phyloP scores from a whole-genome alignment of 345 rosid genomes.

The Melaleuca quinquenervia region DNA sequence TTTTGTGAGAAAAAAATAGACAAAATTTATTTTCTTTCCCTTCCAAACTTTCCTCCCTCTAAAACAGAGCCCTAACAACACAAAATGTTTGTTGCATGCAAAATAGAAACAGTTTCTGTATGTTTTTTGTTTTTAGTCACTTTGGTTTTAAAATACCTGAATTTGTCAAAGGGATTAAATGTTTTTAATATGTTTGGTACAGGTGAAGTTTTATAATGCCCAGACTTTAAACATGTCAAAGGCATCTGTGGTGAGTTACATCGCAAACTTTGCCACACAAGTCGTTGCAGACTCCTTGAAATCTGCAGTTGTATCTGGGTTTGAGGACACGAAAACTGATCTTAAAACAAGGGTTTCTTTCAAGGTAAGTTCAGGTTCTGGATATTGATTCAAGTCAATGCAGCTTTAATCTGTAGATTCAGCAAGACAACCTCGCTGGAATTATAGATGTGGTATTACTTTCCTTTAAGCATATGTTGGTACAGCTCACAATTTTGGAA shows the following conservation, averaged over 20 bases:
- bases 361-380: constrained; percentile 32
- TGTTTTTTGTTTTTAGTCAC: background rate
- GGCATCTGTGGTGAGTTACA: constrained; percentile 35
- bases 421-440: background rate
- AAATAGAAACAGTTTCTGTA: background rate
- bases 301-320: constrained; percentile 41
- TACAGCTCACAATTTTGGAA: background rate
- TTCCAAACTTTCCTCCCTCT: background rate
- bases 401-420: background rate
- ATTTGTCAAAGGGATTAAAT: background rate
- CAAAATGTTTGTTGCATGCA: background rate
- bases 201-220: constrained; percentile 60
- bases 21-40: background rate
- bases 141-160: background rate
- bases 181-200: background rate
- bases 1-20: background rate
- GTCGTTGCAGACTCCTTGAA: constrained; percentile 39
- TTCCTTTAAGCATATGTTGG: background rate
- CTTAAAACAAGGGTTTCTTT: constrained; percentile 66
- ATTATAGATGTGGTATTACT: background rate
- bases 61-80: background rate
- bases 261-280: constrained; percentile 40
- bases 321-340: constrained; percentile 43
- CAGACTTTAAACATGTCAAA: constrained; percentile 50
- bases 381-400: background rate